Evolutionary conservation across 2,329 filamentous ascomycete species (phyloP).

Genomic region (Arthrobotrys conoides): DNA sequence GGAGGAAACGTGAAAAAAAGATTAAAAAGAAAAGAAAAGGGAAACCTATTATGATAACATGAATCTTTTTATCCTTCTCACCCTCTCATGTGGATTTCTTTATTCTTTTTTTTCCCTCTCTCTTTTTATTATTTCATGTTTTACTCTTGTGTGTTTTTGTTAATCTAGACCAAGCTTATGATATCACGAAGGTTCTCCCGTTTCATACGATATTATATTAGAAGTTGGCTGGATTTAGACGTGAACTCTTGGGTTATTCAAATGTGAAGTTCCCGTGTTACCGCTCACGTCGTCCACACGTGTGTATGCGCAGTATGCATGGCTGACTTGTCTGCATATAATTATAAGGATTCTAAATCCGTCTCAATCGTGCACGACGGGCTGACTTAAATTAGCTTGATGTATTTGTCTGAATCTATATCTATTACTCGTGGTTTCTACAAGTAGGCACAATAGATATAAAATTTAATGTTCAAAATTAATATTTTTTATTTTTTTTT

Average conservation of each 20-base stretch:
- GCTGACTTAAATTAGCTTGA: too few relatives aligned
- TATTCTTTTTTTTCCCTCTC: neutral
- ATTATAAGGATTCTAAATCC: too few relatives aligned
- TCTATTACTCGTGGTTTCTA: neutral
- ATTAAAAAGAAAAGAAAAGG: slow-evolving; percentile 1
- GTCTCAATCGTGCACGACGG: too few relatives aligned
- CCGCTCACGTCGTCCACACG: neutral
- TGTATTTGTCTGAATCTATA: too few relatives aligned
- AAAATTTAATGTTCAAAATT: slow-evolving; percentile 59
- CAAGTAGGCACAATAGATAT: slow-evolving; percentile 25
- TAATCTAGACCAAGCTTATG: slow-evolving; percentile 52
- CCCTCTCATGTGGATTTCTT: slow-evolving; percentile 4
- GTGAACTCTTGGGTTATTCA: neutral
- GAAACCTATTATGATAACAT: slow-evolving; percentile 25
- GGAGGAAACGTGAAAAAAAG: slow-evolving; percentile 1
- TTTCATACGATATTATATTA: slow-evolving; percentile 4
- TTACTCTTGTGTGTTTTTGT: slow-evolving; percentile 12
- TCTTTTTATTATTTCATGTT: slow-evolving; percentile 48
- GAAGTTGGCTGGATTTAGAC: neutral
- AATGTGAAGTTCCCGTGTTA: too few relatives aligned
- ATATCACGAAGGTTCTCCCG: slow-evolving; percentile 59
- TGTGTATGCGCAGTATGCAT: too few relatives aligned
- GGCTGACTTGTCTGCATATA: too few relatives aligned
- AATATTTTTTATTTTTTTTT: slow-evolving; percentile 50
- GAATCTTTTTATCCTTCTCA: slow-evolving; percentile 35